These are phyloP conservation scores for Diplodia sapinea DNA, from an alignment of 2,329 filamentous ascomycete species.

Conservation along the genomic window DNA sequence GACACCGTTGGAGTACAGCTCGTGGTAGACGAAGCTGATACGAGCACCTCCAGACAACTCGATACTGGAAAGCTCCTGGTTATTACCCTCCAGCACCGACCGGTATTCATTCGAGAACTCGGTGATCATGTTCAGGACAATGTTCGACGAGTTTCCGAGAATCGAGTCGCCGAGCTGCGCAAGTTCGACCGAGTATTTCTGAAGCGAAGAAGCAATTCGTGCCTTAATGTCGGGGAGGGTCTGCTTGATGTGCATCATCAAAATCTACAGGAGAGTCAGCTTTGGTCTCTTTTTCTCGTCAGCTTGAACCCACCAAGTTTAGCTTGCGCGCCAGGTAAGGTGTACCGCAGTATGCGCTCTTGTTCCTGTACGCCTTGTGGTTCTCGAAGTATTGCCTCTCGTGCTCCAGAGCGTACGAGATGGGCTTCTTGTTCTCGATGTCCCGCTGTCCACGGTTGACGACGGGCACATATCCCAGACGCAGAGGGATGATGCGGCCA, in stretches of 20 bases:
- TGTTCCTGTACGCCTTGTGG: slow-evolving; percentile 98
- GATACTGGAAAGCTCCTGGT: slow-evolving; percentile 90
- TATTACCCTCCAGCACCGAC: slow-evolving; percentile 94
- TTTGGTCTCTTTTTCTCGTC: background rate
- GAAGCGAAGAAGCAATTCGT: slow-evolving; percentile 88
- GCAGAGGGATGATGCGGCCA: slow-evolving; percentile 92
- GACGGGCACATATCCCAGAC: slow-evolving; percentile 94
- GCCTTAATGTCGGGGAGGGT: slow-evolving; percentile 98
- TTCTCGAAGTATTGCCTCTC: slow-evolving; percentile 98
- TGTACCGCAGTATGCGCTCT: slow-evolving; percentile 97
- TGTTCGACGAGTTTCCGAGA: slow-evolving; percentile 94
- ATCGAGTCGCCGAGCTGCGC: slow-evolving; percentile 86
- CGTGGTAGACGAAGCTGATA: slow-evolving; percentile 99
- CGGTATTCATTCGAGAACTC: slow-evolving; percentile 98
- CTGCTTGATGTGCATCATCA: slow-evolving; percentile 99
- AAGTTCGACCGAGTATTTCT: slow-evolving; percentile 88
- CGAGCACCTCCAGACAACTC: slow-evolving; percentile 95
- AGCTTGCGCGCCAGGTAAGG: slow-evolving; percentile 96
- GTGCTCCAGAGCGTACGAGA: slow-evolving; percentile 85
- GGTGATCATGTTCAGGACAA: slow-evolving; percentile 97
- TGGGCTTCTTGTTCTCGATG: slow-evolving; percentile 97
- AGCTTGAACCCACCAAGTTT: slow-evolving; percentile 67
- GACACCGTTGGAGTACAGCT: slow-evolving; percentile 95
- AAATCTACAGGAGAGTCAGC: slow-evolving; percentile 63
- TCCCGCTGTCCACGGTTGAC: slow-evolving; percentile 98